Conservation (phyloP, 2,329 filamentous ascomycete species). For the Alternaria novae-zelandiae region DNA sequence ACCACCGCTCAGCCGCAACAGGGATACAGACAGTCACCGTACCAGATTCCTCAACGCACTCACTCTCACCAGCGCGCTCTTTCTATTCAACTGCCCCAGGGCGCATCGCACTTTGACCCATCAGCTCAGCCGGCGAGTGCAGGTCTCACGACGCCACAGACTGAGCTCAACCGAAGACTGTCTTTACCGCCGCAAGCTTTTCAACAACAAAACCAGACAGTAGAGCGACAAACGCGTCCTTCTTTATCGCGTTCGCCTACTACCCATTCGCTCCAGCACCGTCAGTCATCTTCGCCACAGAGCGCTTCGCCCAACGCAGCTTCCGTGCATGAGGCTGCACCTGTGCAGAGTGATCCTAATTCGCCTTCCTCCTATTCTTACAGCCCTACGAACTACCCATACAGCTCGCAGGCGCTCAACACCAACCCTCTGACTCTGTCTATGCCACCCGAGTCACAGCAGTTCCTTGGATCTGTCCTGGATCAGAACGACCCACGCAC, state of each 20-base stretch:
- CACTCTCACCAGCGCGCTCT: conserved; percentile 52
- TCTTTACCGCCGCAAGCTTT: conserved; percentile 50
- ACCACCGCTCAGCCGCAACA: conserved; percentile 33
- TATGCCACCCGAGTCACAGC: conserved; percentile 61
- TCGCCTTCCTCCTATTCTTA: conserved; percentile 29
- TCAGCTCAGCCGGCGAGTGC: conserved; percentile 24
- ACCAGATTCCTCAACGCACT: conserved; percentile 52
- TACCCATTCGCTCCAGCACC: conserved; percentile 24
- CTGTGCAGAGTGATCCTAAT: conserved; percentile 25
- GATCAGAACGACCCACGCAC: conserved; percentile 55
- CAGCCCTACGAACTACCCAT: conserved; percentile 32
- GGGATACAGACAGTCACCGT: conserved; percentile 54
- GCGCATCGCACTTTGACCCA: conserved; percentile 38
- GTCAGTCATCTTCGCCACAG: conserved; percentile 30
- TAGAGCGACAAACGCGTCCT: conserved; percentile 21
- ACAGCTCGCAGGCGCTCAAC: conserved; percentile 37
- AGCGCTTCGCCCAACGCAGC: conserved; percentile 24
- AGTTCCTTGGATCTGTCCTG: conserved; percentile 57
- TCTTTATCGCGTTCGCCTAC: conserved; percentile 30
- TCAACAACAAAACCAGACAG: conserved; percentile 25
- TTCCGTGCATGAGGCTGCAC: conserved; percentile 33
- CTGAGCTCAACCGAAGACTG: conserved; percentile 48
- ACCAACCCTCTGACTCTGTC: conserved; percentile 57
- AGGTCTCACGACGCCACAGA: conserved; percentile 26
- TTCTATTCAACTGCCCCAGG: conserved; percentile 53